A percentile compares a stretch with the other conserved stretches of the same genome.
Evolutionary conservation across 176 grass and related monocot genomes (phyloP).

Genomic region (Zoysia pacifica): DNA sequence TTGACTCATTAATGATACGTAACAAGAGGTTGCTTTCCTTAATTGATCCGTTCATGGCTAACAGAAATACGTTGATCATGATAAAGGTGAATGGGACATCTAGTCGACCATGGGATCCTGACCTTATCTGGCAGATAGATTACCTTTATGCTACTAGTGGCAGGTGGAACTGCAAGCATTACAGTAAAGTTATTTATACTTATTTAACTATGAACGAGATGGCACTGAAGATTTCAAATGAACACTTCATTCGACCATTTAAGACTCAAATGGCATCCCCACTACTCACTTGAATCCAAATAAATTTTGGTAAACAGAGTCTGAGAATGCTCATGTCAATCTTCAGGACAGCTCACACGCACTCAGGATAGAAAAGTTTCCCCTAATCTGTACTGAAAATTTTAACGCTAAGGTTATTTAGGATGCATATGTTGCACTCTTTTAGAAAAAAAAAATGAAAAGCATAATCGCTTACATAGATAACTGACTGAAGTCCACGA

Average conservation of each 20-base stretch:
- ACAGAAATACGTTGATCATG: conserved; percentile 32
- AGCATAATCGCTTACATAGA: not conserved
- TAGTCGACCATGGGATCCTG: conserved; percentile 12
- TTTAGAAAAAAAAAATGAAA: not conserved
- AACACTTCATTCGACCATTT: not conserved
- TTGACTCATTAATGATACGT: not conserved
- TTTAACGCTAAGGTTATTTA: not conserved
- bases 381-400: not conserved
- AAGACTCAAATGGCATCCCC: conserved; percentile 15
- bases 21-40: conserved; percentile 16
- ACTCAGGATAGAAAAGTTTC: conserved; percentile 5
- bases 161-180: conserved; percentile 37
- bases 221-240: conserved; percentile 7
- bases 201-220: conserved; percentile 10
- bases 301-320: conserved; percentile 5
- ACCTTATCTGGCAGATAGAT: conserved; percentile 29
- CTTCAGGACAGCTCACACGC: not conserved
- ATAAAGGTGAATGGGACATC: conserved; percentile 14
- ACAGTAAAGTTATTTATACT: not conserved
- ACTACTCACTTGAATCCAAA: conserved; percentile 24
- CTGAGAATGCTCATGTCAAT: conserved; percentile 1
- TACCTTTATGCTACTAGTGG: conserved; percentile 26
- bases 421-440: not conserved
- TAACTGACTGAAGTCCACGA: not conserved
- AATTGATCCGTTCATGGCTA: conserved; percentile 18